Percentiles rank a stretch among this genome's conserved stretches.
Evolutionary conservation across 495 filamentous ascomycete species (phyloP).

Genomic region (Ramalina intermedia): DNA sequence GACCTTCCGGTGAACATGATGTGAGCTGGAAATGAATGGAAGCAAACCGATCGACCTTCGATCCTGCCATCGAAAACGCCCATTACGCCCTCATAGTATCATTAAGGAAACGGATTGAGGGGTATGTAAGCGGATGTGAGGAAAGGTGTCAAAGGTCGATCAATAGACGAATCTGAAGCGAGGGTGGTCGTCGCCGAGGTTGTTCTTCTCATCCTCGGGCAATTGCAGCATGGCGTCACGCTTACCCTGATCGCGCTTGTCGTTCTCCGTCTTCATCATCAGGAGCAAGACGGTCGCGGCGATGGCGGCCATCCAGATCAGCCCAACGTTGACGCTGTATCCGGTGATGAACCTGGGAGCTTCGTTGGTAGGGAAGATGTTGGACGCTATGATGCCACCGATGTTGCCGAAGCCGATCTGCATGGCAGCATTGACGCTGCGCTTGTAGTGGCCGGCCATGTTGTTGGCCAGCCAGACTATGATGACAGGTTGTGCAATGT

Average conservation of each 20-base stretch:
- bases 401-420: slow-evolving; percentile 42
- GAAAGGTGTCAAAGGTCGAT: background rate
- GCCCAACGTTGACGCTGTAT: slow-evolving; percentile 31
- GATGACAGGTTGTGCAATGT: slow-evolving; percentile 33
- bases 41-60: background rate
- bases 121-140: too few relatives aligned
- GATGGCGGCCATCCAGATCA: slow-evolving; percentile 35
- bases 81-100: too few relatives aligned
- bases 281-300: slow-evolving; percentile 27
- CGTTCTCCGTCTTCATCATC: slow-evolving; percentile 37
- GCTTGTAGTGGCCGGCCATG: slow-evolving; percentile 48
- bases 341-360: slow-evolving; percentile 35
- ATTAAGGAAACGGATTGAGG: too few relatives aligned
- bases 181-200: slow-evolving; percentile 48
- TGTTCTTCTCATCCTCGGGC: slow-evolving; percentile 32
- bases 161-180: slow-evolving; percentile 38
- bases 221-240: slow-evolving; percentile 32
- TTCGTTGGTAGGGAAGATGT: slow-evolving; percentile 29
- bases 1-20: too few relatives aligned
- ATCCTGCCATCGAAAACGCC: too few relatives aligned
- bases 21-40: background rate
- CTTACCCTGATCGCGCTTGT: slow-evolving; percentile 36
- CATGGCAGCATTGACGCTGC: slow-evolving; percentile 39
- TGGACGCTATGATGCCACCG: slow-evolving; percentile 42
- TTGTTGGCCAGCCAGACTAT: slow-evolving; percentile 46